Conservation (phyloP, 352 stramenopile species). For the Lagenidium sp. region DNA sequence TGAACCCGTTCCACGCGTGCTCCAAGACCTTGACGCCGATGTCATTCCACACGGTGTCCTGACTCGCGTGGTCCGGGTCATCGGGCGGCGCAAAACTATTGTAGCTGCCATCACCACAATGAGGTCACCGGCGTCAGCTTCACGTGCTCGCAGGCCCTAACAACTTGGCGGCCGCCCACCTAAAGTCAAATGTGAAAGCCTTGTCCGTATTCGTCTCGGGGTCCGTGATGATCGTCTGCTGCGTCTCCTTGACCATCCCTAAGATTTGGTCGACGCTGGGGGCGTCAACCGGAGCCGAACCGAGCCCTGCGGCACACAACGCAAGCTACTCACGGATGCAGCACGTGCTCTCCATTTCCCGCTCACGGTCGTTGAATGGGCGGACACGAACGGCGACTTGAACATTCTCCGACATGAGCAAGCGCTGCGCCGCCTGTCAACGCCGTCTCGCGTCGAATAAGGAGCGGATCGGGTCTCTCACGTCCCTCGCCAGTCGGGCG, state of each 20-base stretch:
- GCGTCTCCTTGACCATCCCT: slow-evolving; percentile 75
- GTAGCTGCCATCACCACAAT: no score
- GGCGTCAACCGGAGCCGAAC: no score
- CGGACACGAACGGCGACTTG: slow-evolving; percentile 76
- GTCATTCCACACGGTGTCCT: slow-evolving; percentile 82
- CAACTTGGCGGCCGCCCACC: slow-evolving; percentile 8
- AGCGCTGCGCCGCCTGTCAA: not conserved
- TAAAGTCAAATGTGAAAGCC: slow-evolving; percentile 85
- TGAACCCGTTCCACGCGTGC: slow-evolving; percentile 88
- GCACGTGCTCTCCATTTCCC: slow-evolving; percentile 49
- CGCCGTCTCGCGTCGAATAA: no score
- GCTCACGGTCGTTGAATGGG: slow-evolving; percentile 79
- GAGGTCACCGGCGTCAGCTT: no score
- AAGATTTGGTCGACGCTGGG: no score
- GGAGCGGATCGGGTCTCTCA: no score
- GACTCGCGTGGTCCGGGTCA: slow-evolving; percentile 55
- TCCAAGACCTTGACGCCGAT: slow-evolving; percentile 83
- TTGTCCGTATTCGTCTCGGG: slow-evolving; percentile 69
- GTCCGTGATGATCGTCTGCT: slow-evolving; percentile 81
- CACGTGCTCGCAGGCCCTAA: not conserved
- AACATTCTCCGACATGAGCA: slow-evolving; percentile 74
- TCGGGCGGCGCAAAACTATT: slow-evolving; percentile 59
- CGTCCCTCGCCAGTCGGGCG: no score
- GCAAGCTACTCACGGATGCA: slow-evolving; percentile 41
- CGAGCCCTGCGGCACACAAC: no score